phyloP scores from a whole-genome alignment of 2,329 filamentous ascomycete genomes.

The Aspergillus phoenicis region DNA sequence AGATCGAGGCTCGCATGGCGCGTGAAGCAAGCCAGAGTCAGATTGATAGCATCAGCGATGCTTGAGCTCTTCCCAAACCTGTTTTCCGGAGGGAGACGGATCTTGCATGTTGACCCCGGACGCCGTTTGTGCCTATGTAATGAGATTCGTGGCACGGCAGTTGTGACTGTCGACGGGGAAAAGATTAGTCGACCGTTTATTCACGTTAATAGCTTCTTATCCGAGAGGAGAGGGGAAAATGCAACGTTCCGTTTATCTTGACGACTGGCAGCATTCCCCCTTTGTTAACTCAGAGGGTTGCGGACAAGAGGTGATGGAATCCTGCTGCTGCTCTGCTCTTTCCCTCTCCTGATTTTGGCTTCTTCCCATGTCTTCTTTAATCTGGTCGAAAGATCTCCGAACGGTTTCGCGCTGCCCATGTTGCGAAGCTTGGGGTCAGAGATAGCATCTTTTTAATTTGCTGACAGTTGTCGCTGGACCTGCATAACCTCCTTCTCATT shows the following conservation, averaged over 20 bases:
- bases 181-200: conserved; percentile 42
- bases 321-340: conserved; percentile 20
- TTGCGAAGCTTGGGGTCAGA: conserved; percentile 31
- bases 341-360: conserved; percentile 23
- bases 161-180: conserved; percentile 41
- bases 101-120: conserved; percentile 29
- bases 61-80: conserved; percentile 34
- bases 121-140: conserved; percentile 41
- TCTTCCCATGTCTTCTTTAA: conserved; percentile 25
- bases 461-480: conserved; percentile 30
- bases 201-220: conserved; percentile 45
- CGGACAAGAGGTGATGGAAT: conserved; percentile 20
- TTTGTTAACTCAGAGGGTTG: conserved; percentile 11
- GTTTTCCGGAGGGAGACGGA: conserved; percentile 31
- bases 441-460: conserved; percentile 39
- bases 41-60: conserved; percentile 38
- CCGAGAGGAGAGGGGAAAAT: conserved; percentile 32
- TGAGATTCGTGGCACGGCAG: conserved; percentile 39
- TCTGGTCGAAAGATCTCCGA: conserved; percentile 22
- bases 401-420: conserved; percentile 20
- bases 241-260: conserved; percentile 32
- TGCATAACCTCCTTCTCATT: conserved; percentile 30
- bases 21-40: conserved; percentile 66
- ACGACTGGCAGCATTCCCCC: conserved; percentile 26
- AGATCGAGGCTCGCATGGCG: conserved; percentile 97